phyloP scores from a whole-genome alignment of 305 asterid genomes.

The Rubia occidens region DNA sequence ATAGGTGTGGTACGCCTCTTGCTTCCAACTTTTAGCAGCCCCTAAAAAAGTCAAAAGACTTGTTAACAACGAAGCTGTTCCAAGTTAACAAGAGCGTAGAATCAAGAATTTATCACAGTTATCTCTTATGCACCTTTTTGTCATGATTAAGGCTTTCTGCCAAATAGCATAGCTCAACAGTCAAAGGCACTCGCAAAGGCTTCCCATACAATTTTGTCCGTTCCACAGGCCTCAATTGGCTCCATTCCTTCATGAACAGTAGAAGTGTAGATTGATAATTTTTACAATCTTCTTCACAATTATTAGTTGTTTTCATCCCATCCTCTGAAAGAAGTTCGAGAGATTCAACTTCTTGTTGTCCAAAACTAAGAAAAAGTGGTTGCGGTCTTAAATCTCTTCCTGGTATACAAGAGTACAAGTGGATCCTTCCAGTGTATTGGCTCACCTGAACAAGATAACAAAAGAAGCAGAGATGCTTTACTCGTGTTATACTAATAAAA shows the following conservation, averaged over 20 bases:
- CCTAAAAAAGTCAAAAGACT: conserved; percentile 38
- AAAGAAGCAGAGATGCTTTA: conserved; percentile 1
- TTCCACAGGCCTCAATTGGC: conserved; percentile 70
- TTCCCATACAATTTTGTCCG: conserved; percentile 58
- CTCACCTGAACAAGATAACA: conserved; percentile 44
- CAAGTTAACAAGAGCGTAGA: background rate
- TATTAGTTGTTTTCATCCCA: conserved; percentile 28
- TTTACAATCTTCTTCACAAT: conserved; percentile 39
- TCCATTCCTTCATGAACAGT: conserved; percentile 62
- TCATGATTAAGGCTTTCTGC: conserved; percentile 71
- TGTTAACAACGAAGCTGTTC: background rate
- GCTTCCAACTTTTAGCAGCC: conserved; percentile 78
- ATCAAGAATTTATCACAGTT: background rate
- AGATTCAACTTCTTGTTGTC: conserved; percentile 65
- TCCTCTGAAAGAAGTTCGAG: conserved; percentile 23
- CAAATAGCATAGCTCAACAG: conserved; percentile 66
- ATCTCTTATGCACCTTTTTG: conserved; percentile 44
- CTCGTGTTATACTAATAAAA: background rate
- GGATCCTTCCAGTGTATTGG: conserved; percentile 82
- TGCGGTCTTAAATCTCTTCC: conserved; percentile 69
- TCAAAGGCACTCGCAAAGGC: conserved; percentile 80
- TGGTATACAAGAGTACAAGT: conserved; percentile 65
- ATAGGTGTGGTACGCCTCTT: conserved; percentile 65
- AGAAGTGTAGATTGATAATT: conserved; percentile 38
- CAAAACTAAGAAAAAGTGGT: conserved; percentile 74